phyloP scores from a whole-genome alignment of 2,329 filamentous ascomycete genomes.

The Pezicula radicicola region DNA sequence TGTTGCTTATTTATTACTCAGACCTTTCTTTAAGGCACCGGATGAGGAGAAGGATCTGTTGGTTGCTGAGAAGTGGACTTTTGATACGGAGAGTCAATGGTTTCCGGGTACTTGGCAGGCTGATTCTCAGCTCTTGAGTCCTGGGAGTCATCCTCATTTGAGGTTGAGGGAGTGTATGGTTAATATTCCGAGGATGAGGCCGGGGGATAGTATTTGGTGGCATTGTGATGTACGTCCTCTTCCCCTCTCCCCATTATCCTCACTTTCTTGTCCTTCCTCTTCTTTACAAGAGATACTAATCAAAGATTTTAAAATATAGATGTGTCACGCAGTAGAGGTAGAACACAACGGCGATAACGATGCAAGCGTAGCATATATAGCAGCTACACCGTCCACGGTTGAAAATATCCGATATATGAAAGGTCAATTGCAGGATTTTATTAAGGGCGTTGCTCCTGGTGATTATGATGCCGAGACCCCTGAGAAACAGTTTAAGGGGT shows the following conservation, averaged over 20 bases:
- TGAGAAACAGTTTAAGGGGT: slow-evolving; percentile 7
- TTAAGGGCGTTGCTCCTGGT: slow-evolving; percentile 22
- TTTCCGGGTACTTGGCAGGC: slow-evolving; percentile 36
- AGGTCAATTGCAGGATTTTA: slow-evolving; percentile 23
- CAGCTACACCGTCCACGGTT: slow-evolving; percentile 32
- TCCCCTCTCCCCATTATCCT: background rate
- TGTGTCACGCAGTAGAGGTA: slow-evolving; percentile 37
- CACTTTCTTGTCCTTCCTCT: background rate
- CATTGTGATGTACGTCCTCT: slow-evolving; percentile 32
- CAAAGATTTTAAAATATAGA: slow-evolving; percentile 10
- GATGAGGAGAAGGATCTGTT: slow-evolving; percentile 26
- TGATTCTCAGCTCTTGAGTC: slow-evolving; percentile 34
- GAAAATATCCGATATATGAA: slow-evolving; percentile 27
- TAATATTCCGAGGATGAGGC: slow-evolving; percentile 33
- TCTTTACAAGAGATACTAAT: background rate
- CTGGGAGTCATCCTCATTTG: slow-evolving; percentile 35
- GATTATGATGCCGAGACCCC: slow-evolving; percentile 4
- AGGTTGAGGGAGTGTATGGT: slow-evolving; percentile 34
- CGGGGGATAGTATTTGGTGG: slow-evolving; percentile 40
- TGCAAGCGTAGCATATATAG: slow-evolving; percentile 33
- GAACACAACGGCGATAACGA: slow-evolving; percentile 32
- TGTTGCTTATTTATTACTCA: slow-evolving; percentile 38
- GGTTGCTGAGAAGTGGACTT: slow-evolving; percentile 34
- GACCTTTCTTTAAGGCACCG: slow-evolving; percentile 38
- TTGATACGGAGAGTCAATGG: slow-evolving; percentile 27